Conservation (phyloP, 371 early-diverging fungal species). For the Quaeritorhiza haematococci region DNA sequence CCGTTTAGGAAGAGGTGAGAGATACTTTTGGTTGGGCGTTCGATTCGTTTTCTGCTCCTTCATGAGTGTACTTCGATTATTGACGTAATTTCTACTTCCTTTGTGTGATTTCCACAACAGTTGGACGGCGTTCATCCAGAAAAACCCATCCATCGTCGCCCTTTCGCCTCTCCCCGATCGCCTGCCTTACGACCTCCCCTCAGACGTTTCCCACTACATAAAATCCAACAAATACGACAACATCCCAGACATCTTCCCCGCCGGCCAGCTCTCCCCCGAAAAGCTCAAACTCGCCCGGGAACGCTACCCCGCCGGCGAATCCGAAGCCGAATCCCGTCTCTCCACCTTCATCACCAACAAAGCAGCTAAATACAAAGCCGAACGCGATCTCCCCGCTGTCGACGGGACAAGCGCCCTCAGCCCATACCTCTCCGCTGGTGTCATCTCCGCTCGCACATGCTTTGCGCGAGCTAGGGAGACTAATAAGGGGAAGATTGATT, state of each 20-base stretch:
- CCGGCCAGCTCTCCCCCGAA: too few relatives aligned
- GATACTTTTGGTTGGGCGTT: background rate
- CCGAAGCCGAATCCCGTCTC: slow-evolving; percentile 17
- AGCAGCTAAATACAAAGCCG: slow-evolving; percentile 18
- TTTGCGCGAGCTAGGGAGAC: slow-evolving; percentile 26
- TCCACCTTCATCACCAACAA: slow-evolving; percentile 12
- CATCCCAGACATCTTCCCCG: too few relatives aligned
- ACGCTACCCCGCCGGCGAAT: slow-evolving; percentile 26
- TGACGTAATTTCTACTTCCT: too few relatives aligned
- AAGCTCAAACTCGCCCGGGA: background rate
- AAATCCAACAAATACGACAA: background rate
- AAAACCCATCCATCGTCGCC: background rate
- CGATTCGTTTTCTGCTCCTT: background rate
- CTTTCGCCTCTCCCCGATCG: background rate
- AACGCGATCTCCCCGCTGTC: slow-evolving; percentile 23
- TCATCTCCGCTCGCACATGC: slow-evolving; percentile 40
- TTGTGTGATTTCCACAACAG: background rate
- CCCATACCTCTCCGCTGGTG: slow-evolving; percentile 37
- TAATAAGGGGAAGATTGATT: slow-evolving; percentile 34
- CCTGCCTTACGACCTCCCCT: background rate
- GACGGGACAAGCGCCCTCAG: slow-evolving; percentile 25
- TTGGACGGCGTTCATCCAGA: slow-evolving; percentile 2
- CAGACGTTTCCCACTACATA: background rate
- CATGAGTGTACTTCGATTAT: background rate
- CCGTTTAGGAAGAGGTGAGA: slow-evolving; percentile 32